Base-by-base conservation (phyloP, 768 basidiomycete species). In the Calvatia gigantea region DNA sequence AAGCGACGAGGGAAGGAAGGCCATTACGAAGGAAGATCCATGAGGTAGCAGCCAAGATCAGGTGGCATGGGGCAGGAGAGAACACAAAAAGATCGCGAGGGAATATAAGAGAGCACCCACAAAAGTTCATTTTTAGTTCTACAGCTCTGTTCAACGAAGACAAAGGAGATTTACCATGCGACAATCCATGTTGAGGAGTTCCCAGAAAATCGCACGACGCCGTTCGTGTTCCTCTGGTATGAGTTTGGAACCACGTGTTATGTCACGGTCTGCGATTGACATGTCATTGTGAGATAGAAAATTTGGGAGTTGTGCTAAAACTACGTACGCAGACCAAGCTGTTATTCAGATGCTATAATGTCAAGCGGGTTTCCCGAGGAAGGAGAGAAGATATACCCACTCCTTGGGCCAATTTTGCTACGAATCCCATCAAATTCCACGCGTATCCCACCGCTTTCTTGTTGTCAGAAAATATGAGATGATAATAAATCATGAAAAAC, bases 401-500 rank as follows among this genome's bases (percentile, higher is more conserved):
- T 59, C 82, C 85, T 67, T 87, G 86, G 6, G 87, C 85, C 15
- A 89, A 70, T 65, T 88, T 89, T 28, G 83, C 82, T 7, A 86
- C 79, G 53, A 89, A 83, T 17, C 87, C 87, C 82, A 89, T 84
- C 39, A 88, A 70, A 55, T 86, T 85, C 86, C 86, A 89, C 15
- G 86, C 85, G 56, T 87, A 85, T 14, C 85, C 84, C 11, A 85
- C 77, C 0, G 85, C 86, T 59, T 86, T 85, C 58, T 81, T 86
- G 65, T 87, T 84, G 64, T 87, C 85, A 12, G 86, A 87, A 60
- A 87, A 88, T 59, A 86, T 83, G 17, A 87, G 73, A 52, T 87
- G 81, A 63, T 85, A 88, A 82, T 85, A 87, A 33, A 85, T 78
- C 85, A 86, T 87, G 65, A 84, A 85, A 64, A 80, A 80, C 73